Percentiles rank a stretch among this genome's conserved stretches.
phyloP scores from a whole-genome alignment of 176 grass and related monocot genomes.

The Otatea glauca region DNA sequence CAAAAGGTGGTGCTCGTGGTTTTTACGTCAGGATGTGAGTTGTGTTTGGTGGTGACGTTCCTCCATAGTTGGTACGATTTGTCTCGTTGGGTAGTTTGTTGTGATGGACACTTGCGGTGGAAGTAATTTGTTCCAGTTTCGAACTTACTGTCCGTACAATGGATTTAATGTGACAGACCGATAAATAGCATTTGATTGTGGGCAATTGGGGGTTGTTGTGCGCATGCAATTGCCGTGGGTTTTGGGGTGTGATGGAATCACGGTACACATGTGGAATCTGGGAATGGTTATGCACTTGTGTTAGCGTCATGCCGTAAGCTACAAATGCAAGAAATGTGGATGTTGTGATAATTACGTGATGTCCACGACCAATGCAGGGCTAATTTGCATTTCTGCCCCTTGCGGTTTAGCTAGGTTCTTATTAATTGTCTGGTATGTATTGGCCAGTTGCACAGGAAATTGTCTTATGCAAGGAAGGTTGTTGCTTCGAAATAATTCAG shows the following conservation, averaged over 20 bases:
- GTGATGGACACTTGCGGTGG: not conserved
- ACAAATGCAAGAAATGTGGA: not conserved
- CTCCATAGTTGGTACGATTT: not conserved
- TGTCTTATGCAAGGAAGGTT: not conserved
- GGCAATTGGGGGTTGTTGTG: not conserved
- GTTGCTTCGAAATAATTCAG: not conserved
- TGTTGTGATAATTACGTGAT: not conserved
- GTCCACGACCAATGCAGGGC: not conserved
- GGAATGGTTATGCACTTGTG: not conserved
- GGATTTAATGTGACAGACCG: slow-evolving; percentile 6
- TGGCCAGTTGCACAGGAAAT: not conserved
- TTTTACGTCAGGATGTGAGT: not conserved
- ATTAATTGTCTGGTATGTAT: not conserved
- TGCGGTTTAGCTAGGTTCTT: not conserved
- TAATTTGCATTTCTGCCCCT: not conserved
- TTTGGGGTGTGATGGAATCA: not conserved
- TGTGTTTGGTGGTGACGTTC: not conserved
- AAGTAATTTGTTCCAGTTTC: not conserved
- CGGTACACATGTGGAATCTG: not conserved
- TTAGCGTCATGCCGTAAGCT: not conserved
- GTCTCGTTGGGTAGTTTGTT: not conserved
- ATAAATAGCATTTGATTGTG: slow-evolving; percentile 17
- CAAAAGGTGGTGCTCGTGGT: not conserved
- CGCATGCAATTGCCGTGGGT: slow-evolving; percentile 6
- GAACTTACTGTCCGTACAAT: not conserved